Conservation (phyloP, 345 rosid species). For the Capsella bursapastoris region DNA sequence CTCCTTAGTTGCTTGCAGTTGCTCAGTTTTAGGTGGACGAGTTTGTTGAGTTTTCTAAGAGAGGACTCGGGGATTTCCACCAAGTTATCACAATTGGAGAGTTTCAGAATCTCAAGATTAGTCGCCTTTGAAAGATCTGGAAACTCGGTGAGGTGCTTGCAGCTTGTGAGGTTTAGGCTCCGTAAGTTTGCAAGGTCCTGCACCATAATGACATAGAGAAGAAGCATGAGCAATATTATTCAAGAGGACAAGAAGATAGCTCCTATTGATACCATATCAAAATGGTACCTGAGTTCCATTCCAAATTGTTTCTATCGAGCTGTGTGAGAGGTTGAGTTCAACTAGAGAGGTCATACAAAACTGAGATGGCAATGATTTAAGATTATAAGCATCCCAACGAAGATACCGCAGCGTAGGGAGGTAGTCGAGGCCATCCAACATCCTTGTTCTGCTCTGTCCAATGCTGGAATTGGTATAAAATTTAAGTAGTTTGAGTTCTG, state of each 20-base stretch:
- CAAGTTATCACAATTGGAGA: conserved; percentile 33
- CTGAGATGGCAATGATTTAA: conserved; percentile 15
- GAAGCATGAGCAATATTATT: not conserved
- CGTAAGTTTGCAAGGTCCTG: conserved; percentile 41
- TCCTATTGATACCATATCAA: not conserved
- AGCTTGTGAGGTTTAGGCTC: conserved; percentile 39
- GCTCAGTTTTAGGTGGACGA: conserved; percentile 27
- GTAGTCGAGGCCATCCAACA: conserved; percentile 23
- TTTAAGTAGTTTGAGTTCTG: conserved; percentile 38
- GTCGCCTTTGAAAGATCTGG: conserved; percentile 43
- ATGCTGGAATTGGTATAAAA: conserved; percentile 14
- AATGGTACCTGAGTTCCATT: conserved; percentile 7
- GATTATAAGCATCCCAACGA: conserved; percentile 23
- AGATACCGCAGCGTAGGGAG: conserved; percentile 15
- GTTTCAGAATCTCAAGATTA: conserved; percentile 39
- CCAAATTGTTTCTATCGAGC: conserved; percentile 21
- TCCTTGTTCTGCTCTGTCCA: conserved; percentile 25
- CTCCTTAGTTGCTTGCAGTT: conserved; percentile 38
- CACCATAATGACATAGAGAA: conserved; percentile 10
- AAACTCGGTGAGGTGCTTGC: conserved; percentile 38
- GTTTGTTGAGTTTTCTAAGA: conserved; percentile 42
- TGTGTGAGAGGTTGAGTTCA: conserved; percentile 22
- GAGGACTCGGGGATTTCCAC: conserved; percentile 27
- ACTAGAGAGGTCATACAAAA: conserved; percentile 12
- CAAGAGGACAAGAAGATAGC: conserved; percentile 3